These are phyloP conservation scores for Melampsora occidentalis DNA, from an alignment of 1,284 basidiomycete genomes.

Conservation along the genomic window DNA sequence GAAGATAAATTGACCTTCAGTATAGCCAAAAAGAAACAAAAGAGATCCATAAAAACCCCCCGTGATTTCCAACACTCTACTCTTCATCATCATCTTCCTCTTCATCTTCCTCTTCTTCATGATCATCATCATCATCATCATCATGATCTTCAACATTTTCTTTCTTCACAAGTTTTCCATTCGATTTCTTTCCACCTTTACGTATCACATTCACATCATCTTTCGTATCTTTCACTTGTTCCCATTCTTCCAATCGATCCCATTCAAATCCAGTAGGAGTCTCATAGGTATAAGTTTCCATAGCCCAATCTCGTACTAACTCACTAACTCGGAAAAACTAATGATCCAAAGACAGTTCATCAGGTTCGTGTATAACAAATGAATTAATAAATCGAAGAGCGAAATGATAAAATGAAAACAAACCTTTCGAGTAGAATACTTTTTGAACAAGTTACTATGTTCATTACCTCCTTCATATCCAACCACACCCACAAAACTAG, in stretches of 20 bases:
- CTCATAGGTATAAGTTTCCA: slow-evolving; percentile 31
- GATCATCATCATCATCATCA: not conserved
- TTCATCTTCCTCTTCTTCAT: not conserved
- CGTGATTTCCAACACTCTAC: not conserved
- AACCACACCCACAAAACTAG: slow-evolving; percentile 18
- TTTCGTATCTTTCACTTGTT: not conserved
- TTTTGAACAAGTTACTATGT: slow-evolving; percentile 37
- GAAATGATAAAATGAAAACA: not conserved
- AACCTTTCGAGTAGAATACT: slow-evolving; percentile 41
- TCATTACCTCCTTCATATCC: slow-evolving; percentile 40
- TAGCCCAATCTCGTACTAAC: slow-evolving; percentile 32
- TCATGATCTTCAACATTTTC: not conserved
- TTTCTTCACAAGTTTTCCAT: not conserved
- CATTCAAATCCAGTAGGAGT: slow-evolving; percentile 36
- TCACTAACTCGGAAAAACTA: slow-evolving; percentile 42
- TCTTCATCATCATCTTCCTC: not conserved
- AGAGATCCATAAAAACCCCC: not conserved
- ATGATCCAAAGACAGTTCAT: not conserved
- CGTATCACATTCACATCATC: not conserved
- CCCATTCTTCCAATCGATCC: slow-evolving; percentile 38
- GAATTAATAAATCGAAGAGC: not conserved
- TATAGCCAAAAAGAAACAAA: not conserved
- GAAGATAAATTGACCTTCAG: not conserved
- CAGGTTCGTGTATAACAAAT: not conserved
- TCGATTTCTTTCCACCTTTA: not conserved